Evolutionary conservation across 345 rosid species (phyloP).

Genomic region (Draba incana): DNA sequence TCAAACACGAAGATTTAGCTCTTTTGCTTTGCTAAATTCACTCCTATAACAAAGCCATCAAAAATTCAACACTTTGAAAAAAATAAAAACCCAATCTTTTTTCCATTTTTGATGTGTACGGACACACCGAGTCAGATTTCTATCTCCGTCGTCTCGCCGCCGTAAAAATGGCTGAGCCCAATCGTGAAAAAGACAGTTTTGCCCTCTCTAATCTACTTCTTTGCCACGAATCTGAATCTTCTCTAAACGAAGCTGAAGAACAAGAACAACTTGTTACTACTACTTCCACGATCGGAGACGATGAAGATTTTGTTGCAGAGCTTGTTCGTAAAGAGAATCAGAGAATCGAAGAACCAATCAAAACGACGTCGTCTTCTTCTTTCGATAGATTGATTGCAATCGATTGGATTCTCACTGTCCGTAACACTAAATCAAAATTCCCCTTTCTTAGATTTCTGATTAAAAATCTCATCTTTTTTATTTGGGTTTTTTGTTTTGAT

Average conservation of each 20-base stretch:
- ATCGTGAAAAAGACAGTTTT: constrained; percentile 24
- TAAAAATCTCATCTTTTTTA: neutral
- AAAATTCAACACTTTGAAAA: neutral
- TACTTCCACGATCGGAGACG: constrained; percentile 31
- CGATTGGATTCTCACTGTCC: constrained; percentile 79
- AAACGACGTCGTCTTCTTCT: constrained; percentile 37
- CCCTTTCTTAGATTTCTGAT: neutral
- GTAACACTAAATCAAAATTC: constrained; percentile 10
- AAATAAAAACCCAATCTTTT: neutral
- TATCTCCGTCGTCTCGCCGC: constrained; percentile 7
- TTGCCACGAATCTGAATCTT: constrained; percentile 58
- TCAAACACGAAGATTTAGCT: constrained; percentile 37
- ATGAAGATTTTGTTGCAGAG: constrained; percentile 44
- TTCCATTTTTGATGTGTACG: constrained; percentile 41
- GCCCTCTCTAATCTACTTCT: constrained; percentile 57
- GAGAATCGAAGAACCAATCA: constrained; percentile 28
- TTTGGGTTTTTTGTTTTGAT: neutral
- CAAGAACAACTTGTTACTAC: too few relatives aligned
- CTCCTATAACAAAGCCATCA: constrained; percentile 27
- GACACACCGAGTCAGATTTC: constrained; percentile 11
- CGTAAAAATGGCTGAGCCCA: constrained; percentile 47
- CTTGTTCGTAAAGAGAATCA: constrained; percentile 47
- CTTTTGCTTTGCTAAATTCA: constrained; percentile 24
- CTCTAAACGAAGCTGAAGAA: constrained; percentile 33
- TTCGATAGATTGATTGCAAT: constrained; percentile 64